Percentiles rank a stretch among this genome's conserved stretches.
Conservation (phyloP, 495 filamentous ascomycete genomes). For the Tuber brumale region DNA sequence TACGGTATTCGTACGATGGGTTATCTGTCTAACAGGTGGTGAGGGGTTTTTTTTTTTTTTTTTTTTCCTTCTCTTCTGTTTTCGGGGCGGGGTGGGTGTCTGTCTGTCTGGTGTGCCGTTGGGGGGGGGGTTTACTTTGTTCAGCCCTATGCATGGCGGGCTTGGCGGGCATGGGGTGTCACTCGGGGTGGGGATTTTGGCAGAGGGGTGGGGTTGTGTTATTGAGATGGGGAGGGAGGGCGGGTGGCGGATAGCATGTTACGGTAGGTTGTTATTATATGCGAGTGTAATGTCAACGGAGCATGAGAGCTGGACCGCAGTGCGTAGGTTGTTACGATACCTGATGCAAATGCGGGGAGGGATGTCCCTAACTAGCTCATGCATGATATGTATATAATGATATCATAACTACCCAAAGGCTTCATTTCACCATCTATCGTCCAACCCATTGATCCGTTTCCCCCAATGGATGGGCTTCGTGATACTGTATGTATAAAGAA, state of each 20-base stretch:
- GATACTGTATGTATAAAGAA: conserved; percentile 10
- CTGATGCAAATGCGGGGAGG: not conserved
- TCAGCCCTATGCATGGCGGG: not conserved
- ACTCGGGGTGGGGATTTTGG: not conserved
- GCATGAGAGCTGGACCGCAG: not conserved
- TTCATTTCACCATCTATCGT: not conserved
- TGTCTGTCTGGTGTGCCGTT: not conserved
- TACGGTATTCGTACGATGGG: no score
- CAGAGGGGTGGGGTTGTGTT: not conserved
- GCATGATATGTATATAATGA: not conserved
- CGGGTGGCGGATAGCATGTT: not conserved
- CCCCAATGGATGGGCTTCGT: conserved; percentile 11
- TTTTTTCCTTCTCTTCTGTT: not conserved
- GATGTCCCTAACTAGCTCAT: not conserved
- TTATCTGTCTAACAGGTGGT: no score
- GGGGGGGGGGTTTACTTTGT: not conserved
- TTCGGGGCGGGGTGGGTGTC: not conserved
- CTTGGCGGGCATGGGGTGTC: not conserved
- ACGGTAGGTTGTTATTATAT: not conserved
- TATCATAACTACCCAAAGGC: not conserved
- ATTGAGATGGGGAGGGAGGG: no score
- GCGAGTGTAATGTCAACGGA: not conserved
- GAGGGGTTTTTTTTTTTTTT: not conserved
- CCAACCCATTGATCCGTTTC: not conserved
- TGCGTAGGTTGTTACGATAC: not conserved